A percentile compares a stretch with the other conserved stretches of the same genome.
Conservation (phyloP, 371 early-diverging fungal species). For the Mortierella sp. region DNA sequence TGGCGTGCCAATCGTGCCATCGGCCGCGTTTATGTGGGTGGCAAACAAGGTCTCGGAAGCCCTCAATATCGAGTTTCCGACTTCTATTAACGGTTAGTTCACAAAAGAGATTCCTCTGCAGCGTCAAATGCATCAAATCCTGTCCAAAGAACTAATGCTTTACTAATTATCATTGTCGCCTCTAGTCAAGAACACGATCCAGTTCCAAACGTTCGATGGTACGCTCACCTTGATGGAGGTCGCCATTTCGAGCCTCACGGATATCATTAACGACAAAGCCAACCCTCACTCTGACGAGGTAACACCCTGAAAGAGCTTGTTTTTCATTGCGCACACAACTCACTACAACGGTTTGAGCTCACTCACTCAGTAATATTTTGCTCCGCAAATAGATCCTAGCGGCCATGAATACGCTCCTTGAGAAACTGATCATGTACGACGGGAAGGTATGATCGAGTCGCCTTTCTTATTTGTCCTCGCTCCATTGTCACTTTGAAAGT, state of each 20-base stretch:
- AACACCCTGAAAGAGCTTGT: neutral
- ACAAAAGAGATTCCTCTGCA: neutral
- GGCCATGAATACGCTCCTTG: constrained; percentile 41
- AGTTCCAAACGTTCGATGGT: constrained; percentile 41
- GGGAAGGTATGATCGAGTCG: constrained; percentile 25
- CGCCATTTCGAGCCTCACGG: constrained; percentile 38
- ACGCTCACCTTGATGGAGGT: constrained; percentile 53
- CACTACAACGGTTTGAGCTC: neutral
- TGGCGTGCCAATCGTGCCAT: constrained; percentile 47
- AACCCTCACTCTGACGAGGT: constrained; percentile 30
- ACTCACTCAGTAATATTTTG: neutral
- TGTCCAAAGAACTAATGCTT: neutral
- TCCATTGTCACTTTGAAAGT: neutral
- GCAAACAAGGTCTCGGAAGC: constrained; percentile 38
- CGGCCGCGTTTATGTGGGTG: constrained; percentile 49
- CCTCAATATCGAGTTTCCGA: constrained; percentile 18
- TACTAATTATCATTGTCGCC: neutral
- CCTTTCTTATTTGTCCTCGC: neutral
- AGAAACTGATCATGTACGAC: constrained; percentile 32
- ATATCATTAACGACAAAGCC: constrained; percentile 26
- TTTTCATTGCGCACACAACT: neutral
- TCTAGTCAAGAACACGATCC: constrained; percentile 25
- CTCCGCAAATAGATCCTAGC: constrained; percentile 17
- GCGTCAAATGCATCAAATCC: neutral
- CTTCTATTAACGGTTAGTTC: constrained; percentile 7